phyloP scores from a whole-genome alignment of 495 filamentous ascomycete species.

The Penicillium ucsense region DNA sequence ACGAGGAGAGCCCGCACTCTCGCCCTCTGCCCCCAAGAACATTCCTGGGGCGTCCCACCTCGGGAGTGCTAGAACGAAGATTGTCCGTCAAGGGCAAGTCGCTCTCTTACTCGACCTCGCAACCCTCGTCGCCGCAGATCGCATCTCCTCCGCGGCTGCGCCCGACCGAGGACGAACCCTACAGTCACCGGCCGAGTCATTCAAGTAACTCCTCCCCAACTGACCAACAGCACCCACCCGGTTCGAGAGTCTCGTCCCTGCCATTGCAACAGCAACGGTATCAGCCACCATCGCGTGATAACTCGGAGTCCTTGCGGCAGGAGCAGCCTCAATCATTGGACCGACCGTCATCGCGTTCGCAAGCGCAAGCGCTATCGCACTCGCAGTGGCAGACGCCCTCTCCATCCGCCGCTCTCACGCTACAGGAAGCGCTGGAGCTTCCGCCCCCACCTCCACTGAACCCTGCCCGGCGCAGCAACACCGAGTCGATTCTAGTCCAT shows the following conservation, averaged over 20 bases:
- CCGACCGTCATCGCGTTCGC: conserved; percentile 1
- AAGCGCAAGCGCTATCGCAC: conserved; percentile 1
- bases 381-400: too few species aligned
- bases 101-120: conserved; percentile 14
- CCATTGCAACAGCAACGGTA: conserved; percentile 2
- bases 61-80: conserved; percentile 16
- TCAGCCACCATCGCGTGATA: conserved; percentile 2
- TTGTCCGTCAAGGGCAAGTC: conserved; percentile 13
- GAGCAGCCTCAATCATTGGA: neutral
- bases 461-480: conserved; percentile 9
- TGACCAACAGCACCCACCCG: conserved; percentile 1
- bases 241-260: conserved; percentile 7
- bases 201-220: conserved; percentile 9
- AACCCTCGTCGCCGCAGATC: conserved; percentile 15
- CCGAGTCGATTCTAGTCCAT: conserved; percentile 22
- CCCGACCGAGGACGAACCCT: conserved; percentile 30
- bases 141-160: conserved; percentile 6
- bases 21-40: conserved; percentile 8
- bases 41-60: conserved; percentile 11
- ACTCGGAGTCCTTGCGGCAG: conserved; percentile 5
- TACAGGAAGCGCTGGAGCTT: too few species aligned
- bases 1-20: conserved; percentile 9
- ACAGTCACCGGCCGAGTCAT: neutral
- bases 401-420: too few species aligned
- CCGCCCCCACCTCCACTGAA: too few species aligned